Conservation (phyloP, 345 rosid genomes). For the Euphorbia pulcherrima region DNA sequence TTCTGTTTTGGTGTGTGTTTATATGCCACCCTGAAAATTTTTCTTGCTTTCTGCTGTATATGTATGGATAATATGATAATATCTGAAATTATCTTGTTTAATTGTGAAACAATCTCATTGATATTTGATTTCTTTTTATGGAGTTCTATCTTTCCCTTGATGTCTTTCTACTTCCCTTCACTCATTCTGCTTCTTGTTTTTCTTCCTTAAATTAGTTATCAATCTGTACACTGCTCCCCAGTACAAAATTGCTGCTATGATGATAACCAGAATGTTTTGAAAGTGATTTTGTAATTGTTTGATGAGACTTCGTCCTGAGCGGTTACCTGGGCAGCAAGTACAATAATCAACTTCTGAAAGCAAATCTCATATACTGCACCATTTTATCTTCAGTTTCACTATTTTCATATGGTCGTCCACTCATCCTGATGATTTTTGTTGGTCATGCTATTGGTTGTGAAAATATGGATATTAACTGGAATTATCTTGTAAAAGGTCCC, state of each 20-base stretch:
- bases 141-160: too few relatives aligned
- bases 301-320: slow-evolving; percentile 11
- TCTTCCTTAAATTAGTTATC: too few relatives aligned
- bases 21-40: neutral
- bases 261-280: slow-evolving; percentile 3
- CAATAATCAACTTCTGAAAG: neutral
- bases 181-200: neutral
- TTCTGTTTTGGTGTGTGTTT: too few relatives aligned
- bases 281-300: slow-evolving; percentile 1
- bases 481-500: neutral
- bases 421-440: neutral
- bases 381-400: neutral
- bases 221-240: neutral
- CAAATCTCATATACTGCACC: neutral
- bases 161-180: too few relatives aligned
- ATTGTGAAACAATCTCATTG: too few relatives aligned
- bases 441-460: neutral
- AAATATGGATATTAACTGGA: neutral
- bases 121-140: too few relatives aligned
- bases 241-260: slow-evolving; percentile 10
- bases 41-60: too few relatives aligned
- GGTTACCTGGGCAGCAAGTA: slow-evolving; percentile 6
- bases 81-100: too few relatives aligned
- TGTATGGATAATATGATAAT: too few relatives aligned
- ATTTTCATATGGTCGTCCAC: neutral